Evolutionary conservation across 1,139 yeast genomes (phyloP).

Genomic region (Tardiomyces depauwii): DNA sequence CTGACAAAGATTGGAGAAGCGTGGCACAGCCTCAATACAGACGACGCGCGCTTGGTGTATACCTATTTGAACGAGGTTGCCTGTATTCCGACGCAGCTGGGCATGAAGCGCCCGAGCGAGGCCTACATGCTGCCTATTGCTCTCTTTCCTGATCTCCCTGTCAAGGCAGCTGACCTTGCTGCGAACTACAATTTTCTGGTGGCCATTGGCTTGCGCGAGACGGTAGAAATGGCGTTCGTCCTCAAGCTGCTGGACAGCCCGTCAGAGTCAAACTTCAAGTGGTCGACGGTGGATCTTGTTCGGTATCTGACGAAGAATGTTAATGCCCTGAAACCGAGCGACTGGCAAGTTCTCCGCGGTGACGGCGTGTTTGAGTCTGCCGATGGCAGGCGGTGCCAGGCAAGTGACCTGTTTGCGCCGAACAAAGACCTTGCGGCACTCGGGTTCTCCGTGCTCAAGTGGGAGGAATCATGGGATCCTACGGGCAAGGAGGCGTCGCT

Average conservation of each 20-base stretch:
- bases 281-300: slow-evolving; percentile 29
- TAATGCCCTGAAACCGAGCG: slow-evolving; percentile 18
- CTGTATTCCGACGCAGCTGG: slow-evolving; percentile 30
- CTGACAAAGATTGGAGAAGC: slow-evolving; percentile 16
- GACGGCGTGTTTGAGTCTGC: slow-evolving; percentile 22
- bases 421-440: slow-evolving; percentile 16
- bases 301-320: slow-evolving; percentile 23
- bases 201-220: slow-evolving; percentile 27
- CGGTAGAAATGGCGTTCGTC: slow-evolving; percentile 31
- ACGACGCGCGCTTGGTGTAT: slow-evolving; percentile 8
- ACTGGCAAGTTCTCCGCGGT: slow-evolving; percentile 21
- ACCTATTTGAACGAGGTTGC: slow-evolving; percentile 14
- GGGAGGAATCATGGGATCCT: slow-evolving; percentile 22
- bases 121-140: slow-evolving; percentile 25
- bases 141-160: slow-evolving; percentile 30
- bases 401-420: slow-evolving; percentile 25
- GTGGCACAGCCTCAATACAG: slow-evolving; percentile 17
- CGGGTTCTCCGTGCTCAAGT: slow-evolving; percentile 22
- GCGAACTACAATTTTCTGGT: slow-evolving; percentile 22
- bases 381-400: slow-evolving; percentile 11
- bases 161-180: slow-evolving; percentile 18
- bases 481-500: slow-evolving; percentile 21
- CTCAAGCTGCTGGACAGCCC: slow-evolving; percentile 23
- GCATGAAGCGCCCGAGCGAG: slow-evolving; percentile 26
- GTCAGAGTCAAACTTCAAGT: slow-evolving; percentile 16